A percentile compares a stretch with the other conserved stretches of the same genome.
These are phyloP conservation scores for Colletotrichum scovillei DNA, from an alignment of 2,329 filamentous ascomycete genomes.

Conservation along the genomic window DNA sequence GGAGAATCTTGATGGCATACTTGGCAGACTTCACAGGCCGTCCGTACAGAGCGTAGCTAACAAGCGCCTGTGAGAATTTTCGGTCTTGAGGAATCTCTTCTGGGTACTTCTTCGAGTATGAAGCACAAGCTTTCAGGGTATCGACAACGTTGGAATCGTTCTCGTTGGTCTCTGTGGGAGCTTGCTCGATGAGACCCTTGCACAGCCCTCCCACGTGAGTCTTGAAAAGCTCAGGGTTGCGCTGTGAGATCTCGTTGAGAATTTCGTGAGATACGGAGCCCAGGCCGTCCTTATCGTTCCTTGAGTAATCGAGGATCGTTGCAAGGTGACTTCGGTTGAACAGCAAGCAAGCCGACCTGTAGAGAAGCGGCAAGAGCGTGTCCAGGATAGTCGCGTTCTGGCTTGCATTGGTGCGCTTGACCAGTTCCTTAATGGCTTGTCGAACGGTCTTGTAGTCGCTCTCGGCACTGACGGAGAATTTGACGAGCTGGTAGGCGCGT, in stretches of 20 bases:
- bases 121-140: slow-evolving; percentile 92
- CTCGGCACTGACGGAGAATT: slow-evolving; percentile 84
- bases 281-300: slow-evolving; percentile 83
- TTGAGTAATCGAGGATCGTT: slow-evolving; percentile 87
- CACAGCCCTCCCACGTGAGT: slow-evolving; percentile 93
- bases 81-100: slow-evolving; percentile 84
- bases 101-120: slow-evolving; percentile 88
- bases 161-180: slow-evolving; percentile 74
- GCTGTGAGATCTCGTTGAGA: slow-evolving; percentile 89
- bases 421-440: slow-evolving; percentile 90
- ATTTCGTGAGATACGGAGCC: slow-evolving; percentile 87
- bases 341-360: slow-evolving; percentile 84
- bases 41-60: slow-evolving; percentile 85
- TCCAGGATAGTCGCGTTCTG: slow-evolving; percentile 76
- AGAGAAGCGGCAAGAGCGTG: slow-evolving; percentile 84
- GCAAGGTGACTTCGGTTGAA: slow-evolving; percentile 96
- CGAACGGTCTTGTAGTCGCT: slow-evolving; percentile 93
- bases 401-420: slow-evolving; percentile 80
- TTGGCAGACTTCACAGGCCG: slow-evolving; percentile 87
- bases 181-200: slow-evolving; percentile 83
- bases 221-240: slow-evolving; percentile 90
- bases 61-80: slow-evolving; percentile 83
- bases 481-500: slow-evolving; percentile 88
- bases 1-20: slow-evolving; percentile 90
- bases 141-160: slow-evolving; percentile 85